phyloP scores from a whole-genome alignment of 495 filamentous ascomycete species.

The Podospora didyma region DNA sequence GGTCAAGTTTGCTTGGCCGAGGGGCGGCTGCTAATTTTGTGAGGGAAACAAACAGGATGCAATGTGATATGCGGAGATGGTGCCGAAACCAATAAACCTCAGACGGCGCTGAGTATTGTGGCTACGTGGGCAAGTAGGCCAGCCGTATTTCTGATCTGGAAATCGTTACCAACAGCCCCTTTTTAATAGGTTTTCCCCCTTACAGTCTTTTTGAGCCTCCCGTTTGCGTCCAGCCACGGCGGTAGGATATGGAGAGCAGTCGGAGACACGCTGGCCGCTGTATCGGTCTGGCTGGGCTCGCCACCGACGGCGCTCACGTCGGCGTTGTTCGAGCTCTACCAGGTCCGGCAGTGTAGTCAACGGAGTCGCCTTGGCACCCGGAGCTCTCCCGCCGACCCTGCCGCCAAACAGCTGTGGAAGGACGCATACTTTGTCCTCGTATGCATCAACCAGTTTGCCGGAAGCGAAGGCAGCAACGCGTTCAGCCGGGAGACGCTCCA shows the following conservation, averaged over 20 bases:
- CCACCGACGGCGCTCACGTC: slow-evolving; percentile 11
- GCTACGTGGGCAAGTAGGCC: background rate
- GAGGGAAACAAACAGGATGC: background rate
- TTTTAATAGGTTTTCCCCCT: slow-evolving; percentile 7
- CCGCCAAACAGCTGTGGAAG: background rate
- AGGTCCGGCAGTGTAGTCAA: slow-evolving; percentile 5
- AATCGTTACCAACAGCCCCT: too few relatives aligned
- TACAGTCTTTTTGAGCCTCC: slow-evolving; percentile 6
- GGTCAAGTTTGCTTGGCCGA: too few relatives aligned
- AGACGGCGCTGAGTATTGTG: background rate
- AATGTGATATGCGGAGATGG: background rate
- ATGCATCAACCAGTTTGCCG: slow-evolving; percentile 13
- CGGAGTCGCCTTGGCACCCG: too few relatives aligned
- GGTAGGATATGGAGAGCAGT: background rate
- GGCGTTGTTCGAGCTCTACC: slow-evolving; percentile 8
- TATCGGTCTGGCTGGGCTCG: slow-evolving; percentile 8
- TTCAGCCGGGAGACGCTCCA: background rate
- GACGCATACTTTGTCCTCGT: slow-evolving; percentile 13
- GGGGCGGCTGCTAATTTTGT: background rate
- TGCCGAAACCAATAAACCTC: background rate
- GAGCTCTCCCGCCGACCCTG: too few relatives aligned
- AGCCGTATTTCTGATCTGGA: too few relatives aligned
- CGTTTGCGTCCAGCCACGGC: slow-evolving; percentile 5
- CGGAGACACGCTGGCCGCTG: background rate
- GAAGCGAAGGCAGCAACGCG: background rate